Evolutionary conservation across 345 rosid species (phyloP).

Genomic region (Geranium brycei): DNA sequence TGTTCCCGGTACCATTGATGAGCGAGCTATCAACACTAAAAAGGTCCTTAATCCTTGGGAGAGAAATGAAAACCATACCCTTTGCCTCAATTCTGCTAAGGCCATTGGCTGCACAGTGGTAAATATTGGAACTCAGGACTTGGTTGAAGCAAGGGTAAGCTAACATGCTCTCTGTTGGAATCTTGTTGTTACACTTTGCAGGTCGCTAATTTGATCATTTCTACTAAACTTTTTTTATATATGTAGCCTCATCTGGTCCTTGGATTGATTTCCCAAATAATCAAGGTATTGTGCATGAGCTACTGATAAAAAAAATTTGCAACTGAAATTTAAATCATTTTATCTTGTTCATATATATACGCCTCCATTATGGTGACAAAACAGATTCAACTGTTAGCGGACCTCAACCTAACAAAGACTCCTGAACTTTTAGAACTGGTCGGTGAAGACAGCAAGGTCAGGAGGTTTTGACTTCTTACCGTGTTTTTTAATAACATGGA

Average conservation of each 20-base stretch:
- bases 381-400: constrained; percentile 47
- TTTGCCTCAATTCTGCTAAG: constrained; percentile 93
- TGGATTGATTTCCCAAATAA: constrained; percentile 91
- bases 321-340: neutral
- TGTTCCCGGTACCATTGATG: constrained; percentile 97
- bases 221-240: constrained; percentile 1
- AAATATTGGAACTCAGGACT: constrained; percentile 88
- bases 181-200: neutral
- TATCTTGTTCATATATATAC: too few relatives aligned
- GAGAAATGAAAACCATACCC: constrained; percentile 95
- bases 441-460: neutral
- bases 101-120: constrained; percentile 99
- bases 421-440: neutral
- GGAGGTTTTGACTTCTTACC: neutral
- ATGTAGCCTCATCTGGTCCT: constrained; percentile 82
- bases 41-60: constrained; percentile 82
- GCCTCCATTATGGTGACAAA: constrained; percentile 7
- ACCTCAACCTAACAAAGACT: neutral
- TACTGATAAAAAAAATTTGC: neutral
- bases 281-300: constrained; percentile 48
- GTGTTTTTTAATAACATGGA: neutral
- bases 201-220: neutral
- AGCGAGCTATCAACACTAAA: constrained; percentile 92
- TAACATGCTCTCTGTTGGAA: neutral
- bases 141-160: constrained; percentile 90